Evolutionary conservation across 768 basidiomycete species (phyloP).

Genomic region (Russula ochroleuca): DNA sequence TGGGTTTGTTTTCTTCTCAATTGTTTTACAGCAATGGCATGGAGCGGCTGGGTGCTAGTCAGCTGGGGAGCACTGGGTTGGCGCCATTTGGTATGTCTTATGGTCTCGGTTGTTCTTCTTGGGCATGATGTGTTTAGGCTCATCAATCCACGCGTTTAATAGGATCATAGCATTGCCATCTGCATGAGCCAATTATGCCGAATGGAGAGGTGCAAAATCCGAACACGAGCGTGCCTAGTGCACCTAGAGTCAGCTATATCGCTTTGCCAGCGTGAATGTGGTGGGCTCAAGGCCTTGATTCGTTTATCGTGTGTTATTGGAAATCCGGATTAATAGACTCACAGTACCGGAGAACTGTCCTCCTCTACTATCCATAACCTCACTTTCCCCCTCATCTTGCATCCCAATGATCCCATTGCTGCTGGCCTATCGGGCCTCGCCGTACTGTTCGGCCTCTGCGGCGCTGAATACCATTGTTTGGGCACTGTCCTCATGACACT

Average conservation of each 20-base stretch:
- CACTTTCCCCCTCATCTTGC: constrained; percentile 68
- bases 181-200: too few relatives aligned
- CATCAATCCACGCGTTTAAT: too few relatives aligned
- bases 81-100: constrained; percentile 69
- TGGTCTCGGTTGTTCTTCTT: not conserved
- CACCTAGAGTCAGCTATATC: too few relatives aligned
- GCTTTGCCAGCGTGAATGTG: too few relatives aligned
- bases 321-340: constrained; percentile 11
- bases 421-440: constrained; percentile 64
- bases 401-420: constrained; percentile 80
- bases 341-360: constrained; percentile 46
- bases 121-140: constrained; percentile 45
- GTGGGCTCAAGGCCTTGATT: too few relatives aligned
- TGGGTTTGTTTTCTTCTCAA: constrained; percentile 70
- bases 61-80: constrained; percentile 84
- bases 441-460: constrained; percentile 64
- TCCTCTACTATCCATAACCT: constrained; percentile 58
- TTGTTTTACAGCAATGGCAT: constrained; percentile 87
- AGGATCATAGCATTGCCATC: too few relatives aligned
- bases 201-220: too few relatives aligned
- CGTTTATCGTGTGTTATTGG: not conserved
- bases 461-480: constrained; percentile 55
- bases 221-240: too few relatives aligned
- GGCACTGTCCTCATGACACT: constrained; percentile 80
- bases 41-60: constrained; percentile 82